Base-by-base conservation (phyloP, 108 stramenopile species). In the Cyclotella kingstonii region DNA sequence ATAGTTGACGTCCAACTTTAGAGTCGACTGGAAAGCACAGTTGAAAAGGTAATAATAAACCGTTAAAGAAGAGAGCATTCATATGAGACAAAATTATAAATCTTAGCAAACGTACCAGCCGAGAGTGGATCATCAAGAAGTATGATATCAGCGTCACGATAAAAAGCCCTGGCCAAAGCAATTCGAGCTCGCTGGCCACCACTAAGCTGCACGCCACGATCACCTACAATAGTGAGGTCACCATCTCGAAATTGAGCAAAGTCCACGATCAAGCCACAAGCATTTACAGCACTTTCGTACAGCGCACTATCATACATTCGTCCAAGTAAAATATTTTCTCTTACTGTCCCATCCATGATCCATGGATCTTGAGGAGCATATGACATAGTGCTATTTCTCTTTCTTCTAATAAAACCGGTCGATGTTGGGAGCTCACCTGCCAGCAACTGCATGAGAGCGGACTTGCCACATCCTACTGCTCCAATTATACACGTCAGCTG, bases 151-250 rank as follows among this genome's bases (percentile, higher is more conserved):
- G 90, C 62, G 45, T 88, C 77, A 23, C 77, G 71, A 26, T 81
- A 80, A 40, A 90, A 86, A 14, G 92, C 95, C 34, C 74, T 61
- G 4, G 93, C 93, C 43, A 94, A 63, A 9, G 86, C 88, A 33
- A 94, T 88, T 17, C 93, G 73, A 7, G 95, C 93, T 22, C 89
- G 78, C 80, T 99, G 98, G 0, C 98, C 98, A 5, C 98, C 98
- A 46, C 77, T 80, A 12, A 90, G 68, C 45, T 96, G 93, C 1
- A 98, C 93, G 8, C 97, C 96, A 8, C 94, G 73, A 48, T 97
- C 94, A 5, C 96, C 96, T 17, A 97, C 85, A 18, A 93, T 81
- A 5, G 96, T 94, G 11, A 63, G 40, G 49, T 95, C 93, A 1
- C 93, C 94, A 43, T 89, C 68, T 6, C 76, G 80, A 12, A 93